Conservation (phyloP, 106 monocot species). For the Platanthera guangdongensis region DNA sequence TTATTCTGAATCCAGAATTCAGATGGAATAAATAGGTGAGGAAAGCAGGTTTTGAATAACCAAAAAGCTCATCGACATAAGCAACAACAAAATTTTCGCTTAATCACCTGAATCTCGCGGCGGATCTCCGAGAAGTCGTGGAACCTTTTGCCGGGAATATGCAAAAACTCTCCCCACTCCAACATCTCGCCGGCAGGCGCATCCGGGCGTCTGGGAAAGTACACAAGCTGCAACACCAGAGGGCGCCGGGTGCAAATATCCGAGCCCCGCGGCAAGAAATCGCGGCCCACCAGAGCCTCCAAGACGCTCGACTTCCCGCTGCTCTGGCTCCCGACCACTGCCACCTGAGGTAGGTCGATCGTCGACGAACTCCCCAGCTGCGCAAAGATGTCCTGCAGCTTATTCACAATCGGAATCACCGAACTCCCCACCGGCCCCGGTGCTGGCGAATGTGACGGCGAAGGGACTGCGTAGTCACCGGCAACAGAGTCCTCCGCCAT, state of each 20-base stretch:
- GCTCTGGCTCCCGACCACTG: constrained; percentile 95
- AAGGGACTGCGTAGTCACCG: neutral
- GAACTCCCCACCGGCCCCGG: constrained; percentile 36
- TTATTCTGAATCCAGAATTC: too few relatives aligned
- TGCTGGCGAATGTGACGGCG: neutral
- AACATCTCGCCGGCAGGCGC: constrained; percentile 7
- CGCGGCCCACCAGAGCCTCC: constrained; percentile 86
- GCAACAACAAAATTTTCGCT: neutral
- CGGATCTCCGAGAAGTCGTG: constrained; percentile 66
- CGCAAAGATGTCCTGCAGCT: constrained; percentile 86
- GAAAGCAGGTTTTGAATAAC: too few relatives aligned
- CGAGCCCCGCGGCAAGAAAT: constrained; percentile 77
- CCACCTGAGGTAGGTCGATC: constrained; percentile 87
- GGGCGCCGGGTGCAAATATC: constrained; percentile 86
- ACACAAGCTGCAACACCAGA: constrained; percentile 82
- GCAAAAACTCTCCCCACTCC: constrained; percentile 84
- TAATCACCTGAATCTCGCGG: constrained; percentile 67
- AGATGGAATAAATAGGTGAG: too few relatives aligned
- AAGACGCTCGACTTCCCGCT: constrained; percentile 98
- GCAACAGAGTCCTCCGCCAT: constrained; percentile 24
- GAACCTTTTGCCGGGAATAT: constrained; percentile 59
- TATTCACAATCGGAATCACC: constrained; percentile 79
- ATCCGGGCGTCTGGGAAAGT: constrained; percentile 11
- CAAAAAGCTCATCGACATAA: neutral
- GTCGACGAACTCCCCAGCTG: constrained; percentile 63